Evolutionary conservation across 148 eudicot genomes (phyloP).

Genomic region (Nepenthes mirabilis): DNA sequence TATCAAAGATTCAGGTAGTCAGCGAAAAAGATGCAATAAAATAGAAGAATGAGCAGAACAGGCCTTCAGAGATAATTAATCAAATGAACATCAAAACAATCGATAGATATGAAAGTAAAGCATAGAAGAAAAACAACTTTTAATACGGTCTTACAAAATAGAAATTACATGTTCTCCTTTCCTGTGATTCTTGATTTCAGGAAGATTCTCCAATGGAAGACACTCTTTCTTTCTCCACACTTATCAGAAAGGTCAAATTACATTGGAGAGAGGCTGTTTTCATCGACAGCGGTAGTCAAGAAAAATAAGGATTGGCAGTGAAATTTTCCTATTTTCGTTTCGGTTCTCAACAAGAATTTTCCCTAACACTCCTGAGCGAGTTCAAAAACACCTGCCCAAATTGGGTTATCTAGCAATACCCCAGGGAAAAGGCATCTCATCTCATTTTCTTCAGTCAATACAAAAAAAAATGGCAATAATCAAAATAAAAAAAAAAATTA

Average conservation of each 20-base stretch:
- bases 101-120: neutral
- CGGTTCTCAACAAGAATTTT: neutral
- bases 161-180: neutral
- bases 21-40: too few relatives aligned
- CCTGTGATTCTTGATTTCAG: neutral
- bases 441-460: neutral
- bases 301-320: too few relatives aligned
- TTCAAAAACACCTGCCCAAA: too few relatives aligned
- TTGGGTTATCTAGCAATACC: too few relatives aligned
- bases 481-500: conserved; percentile 2
- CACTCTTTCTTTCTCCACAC: neutral
- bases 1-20: too few relatives aligned
- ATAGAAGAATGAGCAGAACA: too few relatives aligned
- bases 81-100: neutral
- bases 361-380: neutral
- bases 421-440: too few relatives aligned
- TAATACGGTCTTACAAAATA: neutral
- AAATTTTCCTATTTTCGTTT: neutral
- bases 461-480: neutral
- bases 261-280: too few relatives aligned
- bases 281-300: too few relatives aligned
- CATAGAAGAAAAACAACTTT: neutral
- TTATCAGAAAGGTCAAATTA: too few relatives aligned
- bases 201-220: neutral
- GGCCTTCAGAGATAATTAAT: too few relatives aligned